Evolutionary conservation across 148 eudicot species (phyloP).

Genomic region (Fagopyrum tataricum): DNA sequence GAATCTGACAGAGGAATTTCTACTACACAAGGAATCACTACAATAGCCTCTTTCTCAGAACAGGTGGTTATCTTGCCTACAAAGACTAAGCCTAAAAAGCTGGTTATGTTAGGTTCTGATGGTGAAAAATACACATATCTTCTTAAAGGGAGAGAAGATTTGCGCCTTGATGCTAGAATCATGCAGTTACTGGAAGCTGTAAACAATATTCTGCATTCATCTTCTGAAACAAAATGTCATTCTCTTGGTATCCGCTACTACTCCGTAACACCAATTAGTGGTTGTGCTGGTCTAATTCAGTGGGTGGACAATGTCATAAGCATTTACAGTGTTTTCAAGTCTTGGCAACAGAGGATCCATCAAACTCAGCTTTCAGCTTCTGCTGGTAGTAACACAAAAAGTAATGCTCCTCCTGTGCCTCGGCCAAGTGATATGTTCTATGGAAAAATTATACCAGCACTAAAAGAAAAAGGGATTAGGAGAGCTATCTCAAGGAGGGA

Average conservation of each 20-base stretch:
- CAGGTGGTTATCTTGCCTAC: conserved; percentile 75
- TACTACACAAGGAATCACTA: conserved; percentile 58
- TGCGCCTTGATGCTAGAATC: conserved; percentile 98
- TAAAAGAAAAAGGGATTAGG: conserved; percentile 97
- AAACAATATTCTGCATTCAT: conserved; percentile 70
- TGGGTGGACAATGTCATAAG: conserved; percentile 96
- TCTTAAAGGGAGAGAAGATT: conserved; percentile 94
- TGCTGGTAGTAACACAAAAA: conserved; percentile 46
- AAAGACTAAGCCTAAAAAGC: conserved; percentile 94
- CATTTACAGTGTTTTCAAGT: conserved; percentile 81
- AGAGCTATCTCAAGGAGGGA: conserved; percentile 97
- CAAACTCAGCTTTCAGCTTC: conserved; percentile 48
- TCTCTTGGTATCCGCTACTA: conserved; percentile 72
- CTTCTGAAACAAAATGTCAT: conserved; percentile 45
- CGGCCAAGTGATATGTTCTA: conserved; percentile 99
- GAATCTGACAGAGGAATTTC: conserved; percentile 45
- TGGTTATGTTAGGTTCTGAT: conserved; percentile 84
- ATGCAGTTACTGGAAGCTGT: conserved; percentile 93
- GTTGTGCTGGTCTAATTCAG: conserved; percentile 97
- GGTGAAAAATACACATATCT: conserved; percentile 92
- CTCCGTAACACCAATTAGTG: conserved; percentile 95
- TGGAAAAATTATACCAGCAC: conserved; percentile 97
- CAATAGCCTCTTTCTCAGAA: conserved; percentile 82
- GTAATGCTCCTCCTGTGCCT: conserved; percentile 66
- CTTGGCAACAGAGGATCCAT: conserved; percentile 88